Conservation (phyloP, 1,284 basidiomycete species). For the Thelephora terrestris region DNA sequence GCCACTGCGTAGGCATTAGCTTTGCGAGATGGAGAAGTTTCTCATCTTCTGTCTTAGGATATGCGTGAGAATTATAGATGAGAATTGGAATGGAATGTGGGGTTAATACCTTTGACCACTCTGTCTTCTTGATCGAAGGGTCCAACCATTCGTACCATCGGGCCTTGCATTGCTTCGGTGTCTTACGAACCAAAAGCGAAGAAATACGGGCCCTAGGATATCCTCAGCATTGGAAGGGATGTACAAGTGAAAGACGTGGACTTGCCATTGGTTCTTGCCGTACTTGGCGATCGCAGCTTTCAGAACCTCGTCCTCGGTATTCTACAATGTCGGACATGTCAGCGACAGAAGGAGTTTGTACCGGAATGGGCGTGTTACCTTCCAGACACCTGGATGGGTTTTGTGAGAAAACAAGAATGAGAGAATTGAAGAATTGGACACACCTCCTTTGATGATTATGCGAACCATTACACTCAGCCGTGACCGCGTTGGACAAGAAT, state of each 20-base stretch:
- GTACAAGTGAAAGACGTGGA: slow-evolving; percentile 1
- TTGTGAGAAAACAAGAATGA: slow-evolving; percentile 1
- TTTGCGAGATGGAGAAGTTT: slow-evolving; percentile 97
- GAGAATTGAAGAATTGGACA: slow-evolving; percentile 16
- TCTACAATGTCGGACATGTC: slow-evolving; percentile 30
- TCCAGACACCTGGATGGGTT: slow-evolving; percentile 50
- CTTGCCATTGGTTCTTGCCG: slow-evolving; percentile 90
- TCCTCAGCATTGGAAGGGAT: neutral
- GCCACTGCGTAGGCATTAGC: slow-evolving; percentile 99
- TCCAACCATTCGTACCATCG: slow-evolving; percentile 99
- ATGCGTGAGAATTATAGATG: neutral
- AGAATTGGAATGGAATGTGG: slow-evolving; percentile 3
- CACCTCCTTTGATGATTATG: slow-evolving; percentile 91
- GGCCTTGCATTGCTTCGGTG: slow-evolving; percentile 99
- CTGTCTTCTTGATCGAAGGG: slow-evolving; percentile 99
- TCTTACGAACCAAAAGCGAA: slow-evolving; percentile 95
- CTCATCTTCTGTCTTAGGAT: slow-evolving; percentile 82
- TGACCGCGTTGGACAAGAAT: too few relatives aligned
- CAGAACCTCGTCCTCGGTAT: slow-evolving; percentile 94
- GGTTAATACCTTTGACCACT: slow-evolving; percentile 86
- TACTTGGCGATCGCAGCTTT: slow-evolving; percentile 98
- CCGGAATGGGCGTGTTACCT: slow-evolving; percentile 28
- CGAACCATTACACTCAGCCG: slow-evolving; percentile 49
- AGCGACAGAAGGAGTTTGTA: neutral
- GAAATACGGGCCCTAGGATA: slow-evolving; percentile 88